Evolutionary conservation across 2,329 filamentous ascomycete genomes (phyloP).

Genomic region (Penicillium sp.): DNA sequence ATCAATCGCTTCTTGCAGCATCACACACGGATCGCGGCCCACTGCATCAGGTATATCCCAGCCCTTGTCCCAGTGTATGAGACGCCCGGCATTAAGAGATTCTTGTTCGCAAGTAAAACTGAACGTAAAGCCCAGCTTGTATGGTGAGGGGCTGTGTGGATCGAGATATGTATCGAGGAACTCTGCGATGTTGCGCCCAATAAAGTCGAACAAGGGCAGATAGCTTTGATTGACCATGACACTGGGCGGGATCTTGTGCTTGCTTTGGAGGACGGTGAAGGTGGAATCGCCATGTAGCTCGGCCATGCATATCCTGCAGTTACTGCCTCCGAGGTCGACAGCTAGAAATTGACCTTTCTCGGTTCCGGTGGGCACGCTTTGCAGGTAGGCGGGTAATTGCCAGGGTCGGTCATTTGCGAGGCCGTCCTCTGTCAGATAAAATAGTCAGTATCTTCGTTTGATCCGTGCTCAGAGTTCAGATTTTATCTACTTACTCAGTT

Average conservation of each 20-base stretch:
- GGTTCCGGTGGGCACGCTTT: conserved; percentile 16
- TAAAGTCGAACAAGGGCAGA: conserved; percentile 21
- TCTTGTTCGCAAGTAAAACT: conserved; percentile 24
- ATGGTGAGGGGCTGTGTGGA: background rate
- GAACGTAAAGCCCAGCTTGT: conserved; percentile 24
- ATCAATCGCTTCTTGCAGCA: conserved; percentile 26
- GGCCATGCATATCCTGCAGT: conserved; percentile 24
- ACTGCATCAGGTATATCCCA: conserved; percentile 26
- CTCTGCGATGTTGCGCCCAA: conserved; percentile 14
- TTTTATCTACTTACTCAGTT: background rate
- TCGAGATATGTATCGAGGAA: conserved; percentile 11
- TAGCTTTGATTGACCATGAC: conserved; percentile 21
- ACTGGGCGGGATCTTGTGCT: conserved; percentile 14
- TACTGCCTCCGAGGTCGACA: conserved; percentile 25
- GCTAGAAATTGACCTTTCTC: conserved; percentile 22
- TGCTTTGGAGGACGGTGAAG: conserved; percentile 18
- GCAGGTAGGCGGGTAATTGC: conserved; percentile 22
- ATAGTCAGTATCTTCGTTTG: background rate
- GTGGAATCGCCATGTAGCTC: conserved; percentile 21
- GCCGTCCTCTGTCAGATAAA: conserved; percentile 12
- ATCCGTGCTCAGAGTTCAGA: background rate
- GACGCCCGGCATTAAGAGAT: conserved; percentile 17
- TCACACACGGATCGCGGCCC: conserved; percentile 19
- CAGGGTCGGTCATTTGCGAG: conserved; percentile 17
- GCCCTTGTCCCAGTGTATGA: conserved; percentile 26